Evolutionary conservation across 2,329 filamentous ascomycete species (phyloP), one percentile per base, ranked within the genome.

Genomic region (Trichoderma lentiforme): DNA sequence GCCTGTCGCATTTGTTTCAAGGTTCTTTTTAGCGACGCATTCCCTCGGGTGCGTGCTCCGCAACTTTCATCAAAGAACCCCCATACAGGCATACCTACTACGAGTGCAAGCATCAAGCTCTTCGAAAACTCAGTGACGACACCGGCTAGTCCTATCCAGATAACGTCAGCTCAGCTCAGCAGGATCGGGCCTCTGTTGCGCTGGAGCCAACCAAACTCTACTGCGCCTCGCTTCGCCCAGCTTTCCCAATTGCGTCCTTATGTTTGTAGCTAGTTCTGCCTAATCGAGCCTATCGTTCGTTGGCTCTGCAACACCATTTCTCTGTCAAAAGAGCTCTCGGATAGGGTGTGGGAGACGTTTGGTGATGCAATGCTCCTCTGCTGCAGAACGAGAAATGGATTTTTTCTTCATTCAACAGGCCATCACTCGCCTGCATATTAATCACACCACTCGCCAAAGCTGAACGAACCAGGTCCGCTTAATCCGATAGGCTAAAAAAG

Each of bases 131-230:
- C n/a, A 51, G 47, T 51, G 47, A 51, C 47, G 47, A 51, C 47
- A 51, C 47, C 57, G 28, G 47, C 63, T 56, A 24, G 32, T n/a
- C 43, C 47, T 30, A 56, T 63, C 24, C 36, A 47, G 34, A 68
- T 68, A 26, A 68, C 65, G 65, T 51, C 65, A 68, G 65, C 65
- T 60, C 65, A 68, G 53, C 65, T 68, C 34, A 68, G 53, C 65
- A 68, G 56, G 53, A 68, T 68, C 36, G 53, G 65, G 53, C 65
- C 56, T 68, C 65, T 60, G 53, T 43, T 68, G 53, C 65, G 65
- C 53, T 34, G 34, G n/a, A 66, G 6, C 53, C 32, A 47, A 18
- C 36, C 34, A 60, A 60, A 58, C n/a, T 15, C 39, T 12, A 14
- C 39, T 47, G 36, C 53, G 36, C 65, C 65, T 58, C 65, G 14